Percentiles rank a stretch among this genome's conserved stretches.
Evolutionary conservation across 2,329 filamentous ascomycete species (phyloP).

Genomic region (Monosporascus sp.): DNA sequence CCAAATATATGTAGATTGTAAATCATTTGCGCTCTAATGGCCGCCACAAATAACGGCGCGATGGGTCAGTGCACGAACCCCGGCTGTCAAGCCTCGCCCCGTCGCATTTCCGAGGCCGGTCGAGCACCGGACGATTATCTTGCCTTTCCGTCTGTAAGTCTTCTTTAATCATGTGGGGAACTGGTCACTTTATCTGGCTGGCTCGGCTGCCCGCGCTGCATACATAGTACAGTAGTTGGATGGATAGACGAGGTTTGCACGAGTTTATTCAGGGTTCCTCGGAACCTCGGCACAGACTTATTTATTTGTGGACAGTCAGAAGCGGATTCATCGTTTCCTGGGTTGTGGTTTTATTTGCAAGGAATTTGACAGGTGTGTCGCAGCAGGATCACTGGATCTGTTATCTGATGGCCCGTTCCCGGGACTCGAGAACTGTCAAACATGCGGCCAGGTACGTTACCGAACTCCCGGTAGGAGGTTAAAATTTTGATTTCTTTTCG

Average conservation of each 20-base stretch:
- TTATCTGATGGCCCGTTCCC: neutral
- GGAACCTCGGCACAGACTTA: neutral
- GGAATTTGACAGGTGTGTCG: no score
- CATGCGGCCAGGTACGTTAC: neutral
- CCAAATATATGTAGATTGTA: no score
- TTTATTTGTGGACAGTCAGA: neutral
- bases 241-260: neutral
- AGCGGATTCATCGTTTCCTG: neutral
- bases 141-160: no score
- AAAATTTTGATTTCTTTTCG: neutral
- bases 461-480: neutral
- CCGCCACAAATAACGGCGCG: no score
- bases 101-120: no score
- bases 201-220: neutral
- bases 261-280: neutral
- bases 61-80: no score
- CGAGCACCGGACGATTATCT: no score
- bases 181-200: no score
- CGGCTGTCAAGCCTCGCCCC: no score
- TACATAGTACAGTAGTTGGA: neutral
- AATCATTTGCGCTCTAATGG: no score
- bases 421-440: neutral
- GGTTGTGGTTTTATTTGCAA: neutral
- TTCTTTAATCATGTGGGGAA: no score
- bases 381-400: neutral